Conservation (phyloP, 169 alveolate genomes). For the Eimeria sp. region DNA sequence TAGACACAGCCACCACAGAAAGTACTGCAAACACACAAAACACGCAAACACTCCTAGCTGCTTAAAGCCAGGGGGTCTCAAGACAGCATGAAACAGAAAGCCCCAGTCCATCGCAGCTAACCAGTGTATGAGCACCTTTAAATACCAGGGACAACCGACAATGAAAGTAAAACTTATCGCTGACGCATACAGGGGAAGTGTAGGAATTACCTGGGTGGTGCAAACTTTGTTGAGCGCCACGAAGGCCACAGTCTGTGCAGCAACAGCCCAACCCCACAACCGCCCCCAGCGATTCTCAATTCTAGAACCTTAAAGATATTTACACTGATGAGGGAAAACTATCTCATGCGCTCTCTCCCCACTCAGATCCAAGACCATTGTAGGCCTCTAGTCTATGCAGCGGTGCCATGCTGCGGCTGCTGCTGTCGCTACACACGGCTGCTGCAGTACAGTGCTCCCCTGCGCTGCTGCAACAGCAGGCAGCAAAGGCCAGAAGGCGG, state of each 20-base stretch:
- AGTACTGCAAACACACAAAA: slow-evolving; percentile 76
- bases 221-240: slow-evolving; percentile 98
- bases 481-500: background rate
- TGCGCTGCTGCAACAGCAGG: background rate
- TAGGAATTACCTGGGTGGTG: slow-evolving; percentile 89
- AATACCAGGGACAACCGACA: background rate
- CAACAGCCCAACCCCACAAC: slow-evolving; percentile 16
- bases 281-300: background rate
- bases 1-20: slow-evolving; percentile 83
- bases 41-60: background rate
- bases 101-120: background rate
- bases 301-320: background rate
- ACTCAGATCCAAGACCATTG: background rate
- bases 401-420: background rate
- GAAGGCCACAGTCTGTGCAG: slow-evolving; percentile 93
- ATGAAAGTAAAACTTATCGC: background rate
- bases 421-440: background rate
- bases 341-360: background rate
- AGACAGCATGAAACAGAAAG: background rate
- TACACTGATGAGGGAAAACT: background rate
- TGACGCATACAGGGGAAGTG: background rate
- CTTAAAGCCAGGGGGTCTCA: background rate
- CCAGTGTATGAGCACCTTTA: background rate
- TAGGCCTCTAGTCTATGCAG: background rate
- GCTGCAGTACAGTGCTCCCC: background rate